Evolutionary conservation across 352 stramenopile species (phyloP).

Genomic region (Globisporangium lucens): DNA sequence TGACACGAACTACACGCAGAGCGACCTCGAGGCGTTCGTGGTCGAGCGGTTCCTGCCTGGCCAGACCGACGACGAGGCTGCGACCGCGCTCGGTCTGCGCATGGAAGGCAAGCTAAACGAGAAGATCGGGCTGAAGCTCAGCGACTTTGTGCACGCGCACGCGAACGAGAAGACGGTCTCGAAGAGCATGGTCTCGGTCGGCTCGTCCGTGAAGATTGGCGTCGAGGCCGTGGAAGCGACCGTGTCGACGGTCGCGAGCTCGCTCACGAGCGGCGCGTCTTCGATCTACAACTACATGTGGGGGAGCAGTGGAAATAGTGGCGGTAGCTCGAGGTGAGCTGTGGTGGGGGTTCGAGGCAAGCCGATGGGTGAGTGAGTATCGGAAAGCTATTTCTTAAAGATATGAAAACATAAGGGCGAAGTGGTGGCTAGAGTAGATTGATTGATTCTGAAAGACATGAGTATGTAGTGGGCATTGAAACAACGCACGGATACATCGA

Average conservation of each 20-base stretch:
- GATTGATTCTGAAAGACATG: no score
- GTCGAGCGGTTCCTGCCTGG: constrained; percentile 81
- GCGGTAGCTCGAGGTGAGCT: background rate
- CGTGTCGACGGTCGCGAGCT: constrained; percentile 77
- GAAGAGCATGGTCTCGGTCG: constrained; percentile 76
- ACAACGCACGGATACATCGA: no score
- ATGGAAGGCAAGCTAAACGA: constrained; percentile 89
- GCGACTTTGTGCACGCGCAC: constrained; percentile 84
- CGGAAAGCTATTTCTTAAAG: no score
- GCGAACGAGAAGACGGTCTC: constrained; percentile 84
- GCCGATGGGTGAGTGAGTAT: background rate
- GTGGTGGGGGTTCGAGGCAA: background rate
- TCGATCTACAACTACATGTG: constrained; percentile 88
- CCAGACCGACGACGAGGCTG: constrained; percentile 78
- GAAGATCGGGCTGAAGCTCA: constrained; percentile 81
- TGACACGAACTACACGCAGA: constrained; percentile 81
- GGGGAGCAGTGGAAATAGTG: constrained; percentile 21
- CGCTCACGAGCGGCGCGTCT: constrained; percentile 65
- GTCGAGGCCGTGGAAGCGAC: constrained; percentile 70
- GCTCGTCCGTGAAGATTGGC: constrained; percentile 79
- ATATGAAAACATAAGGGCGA: no score
- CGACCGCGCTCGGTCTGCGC: constrained; percentile 72
- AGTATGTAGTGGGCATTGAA: no score
- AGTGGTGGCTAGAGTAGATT: no score
- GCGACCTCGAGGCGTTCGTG: constrained; percentile 78